Evolutionary conservation across 1,139 yeast species (phyloP), one percentile per base, ranked within the genome.

Genomic region (Entelexis paramagnoliae): DNA sequence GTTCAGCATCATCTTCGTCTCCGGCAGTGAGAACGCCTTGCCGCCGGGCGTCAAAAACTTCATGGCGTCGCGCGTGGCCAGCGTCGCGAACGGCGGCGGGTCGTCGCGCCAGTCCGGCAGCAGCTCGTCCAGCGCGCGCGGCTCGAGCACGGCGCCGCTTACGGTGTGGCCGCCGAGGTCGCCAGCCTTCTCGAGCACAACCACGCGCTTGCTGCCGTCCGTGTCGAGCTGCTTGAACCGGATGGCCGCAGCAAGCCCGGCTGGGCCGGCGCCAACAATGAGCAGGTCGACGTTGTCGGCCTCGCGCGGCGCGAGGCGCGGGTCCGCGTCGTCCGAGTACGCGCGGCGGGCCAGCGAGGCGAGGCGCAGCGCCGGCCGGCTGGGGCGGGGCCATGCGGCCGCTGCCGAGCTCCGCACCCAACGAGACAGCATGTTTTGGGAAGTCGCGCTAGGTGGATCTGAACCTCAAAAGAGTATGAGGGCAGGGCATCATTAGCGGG

Each of bases 201-300:
- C 82, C 45, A 91, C 94, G 54, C 98, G 73, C 50, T 84, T 68
- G 46, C 83, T 83, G 8, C 84, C 86, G 59, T 80, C 83, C 48
- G 73, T 71, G 63, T 91, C 97, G 45, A 89, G 70, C 63, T 87
- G 96, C 65, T 91, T 91, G 60, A 88, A 71, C 58, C 78, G 77
- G 58, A 91, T 91, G 14, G 97, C 98, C 1, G 98, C 83, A 1
- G 96, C 91, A 51, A 91, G 72, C 11, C 98, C 98, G 1, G 97
- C 94, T 4, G 97, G 97, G 0, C 98, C 98, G 41, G 95, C 98
- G 38, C 98, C 98, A 1, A 91, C 95, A 47, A 91, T 87, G 63
- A 95, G 85, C 19, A 91, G 94, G 66, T 91, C 98, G 16, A 87
- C 96, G 35, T 77, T 76, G 62, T 91, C 97, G 8, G 75, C 77